Evolutionary conservation across 2,329 filamentous ascomycete species (phyloP).

Genomic region (Colletotrichum sp.): DNA sequence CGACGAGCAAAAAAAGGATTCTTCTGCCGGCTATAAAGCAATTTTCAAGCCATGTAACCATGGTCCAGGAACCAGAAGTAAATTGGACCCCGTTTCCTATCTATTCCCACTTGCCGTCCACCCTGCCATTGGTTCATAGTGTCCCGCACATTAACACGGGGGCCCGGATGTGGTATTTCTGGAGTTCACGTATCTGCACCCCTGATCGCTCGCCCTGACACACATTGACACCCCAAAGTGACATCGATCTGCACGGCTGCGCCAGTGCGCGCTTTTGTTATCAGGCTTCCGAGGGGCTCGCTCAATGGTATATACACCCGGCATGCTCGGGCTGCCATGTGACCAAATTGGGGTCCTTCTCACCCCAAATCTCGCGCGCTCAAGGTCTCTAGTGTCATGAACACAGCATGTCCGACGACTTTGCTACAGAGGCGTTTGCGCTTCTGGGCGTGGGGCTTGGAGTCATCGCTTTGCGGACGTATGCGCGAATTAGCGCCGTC

Average conservation of each 20-base stretch:
- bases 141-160: not conserved
- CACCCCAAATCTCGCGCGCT: not conserved
- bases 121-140: not conserved
- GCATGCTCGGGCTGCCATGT: not conserved
- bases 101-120: not conserved
- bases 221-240: not conserved
- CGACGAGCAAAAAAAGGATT: not conserved
- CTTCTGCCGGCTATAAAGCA: not conserved
- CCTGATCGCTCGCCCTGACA: not conserved
- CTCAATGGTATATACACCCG: not conserved
- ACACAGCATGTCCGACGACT: slow-evolving; percentile 19
- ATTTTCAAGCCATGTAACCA: not conserved
- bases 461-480: slow-evolving; percentile 55
- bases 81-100: not conserved
- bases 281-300: not conserved
- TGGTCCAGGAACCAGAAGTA: not conserved
- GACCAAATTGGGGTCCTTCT: not conserved
- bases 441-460: slow-evolving; percentile 54
- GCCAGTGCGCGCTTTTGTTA: not conserved
- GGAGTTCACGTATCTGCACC: not conserved
- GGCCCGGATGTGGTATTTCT: not conserved
- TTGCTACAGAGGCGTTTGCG: slow-evolving; percentile 39
- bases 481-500: slow-evolving; percentile 50
- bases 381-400: not conserved
- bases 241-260: not conserved